Evolutionary conservation across 495 filamentous ascomycete species (phyloP).

Genomic region (Penicillium paxilli): DNA sequence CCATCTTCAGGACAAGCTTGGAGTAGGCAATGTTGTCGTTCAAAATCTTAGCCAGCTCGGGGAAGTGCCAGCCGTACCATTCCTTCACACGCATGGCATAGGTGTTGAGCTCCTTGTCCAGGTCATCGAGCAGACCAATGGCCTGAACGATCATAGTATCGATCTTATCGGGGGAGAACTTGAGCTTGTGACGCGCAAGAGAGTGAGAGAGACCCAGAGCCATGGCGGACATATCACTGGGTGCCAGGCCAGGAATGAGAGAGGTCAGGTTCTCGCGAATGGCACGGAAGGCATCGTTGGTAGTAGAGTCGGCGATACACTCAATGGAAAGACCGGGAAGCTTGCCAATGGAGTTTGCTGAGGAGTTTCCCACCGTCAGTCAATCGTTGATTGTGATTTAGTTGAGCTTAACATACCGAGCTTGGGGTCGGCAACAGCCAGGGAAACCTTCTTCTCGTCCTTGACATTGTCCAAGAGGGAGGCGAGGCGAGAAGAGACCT

Average conservation of each 20-base stretch:
- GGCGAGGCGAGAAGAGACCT: constrained; percentile 89
- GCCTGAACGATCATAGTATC: constrained; percentile 99
- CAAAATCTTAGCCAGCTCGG: constrained; percentile 92
- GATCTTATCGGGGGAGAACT: constrained; percentile 98
- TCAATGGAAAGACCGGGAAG: constrained; percentile 83
- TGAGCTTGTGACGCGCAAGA: constrained; percentile 95
- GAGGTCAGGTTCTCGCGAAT: constrained; percentile 89
- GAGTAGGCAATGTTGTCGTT: constrained; percentile 98
- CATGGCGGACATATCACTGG: constrained; percentile 88
- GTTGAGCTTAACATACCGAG: constrained; percentile 58
- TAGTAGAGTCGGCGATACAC: constrained; percentile 82
- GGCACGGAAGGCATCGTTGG: constrained; percentile 85
- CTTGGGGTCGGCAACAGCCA: constrained; percentile 94
- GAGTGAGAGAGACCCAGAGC: constrained; percentile 94
- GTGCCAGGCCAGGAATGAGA: constrained; percentile 84
- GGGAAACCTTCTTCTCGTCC: constrained; percentile 94
- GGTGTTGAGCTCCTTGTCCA: constrained; percentile 98
- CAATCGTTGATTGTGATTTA: neutral
- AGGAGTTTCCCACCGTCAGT: constrained; percentile 12
- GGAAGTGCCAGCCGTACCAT: constrained; percentile 99
- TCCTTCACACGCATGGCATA: constrained; percentile 99
- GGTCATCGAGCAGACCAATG: constrained; percentile 87
- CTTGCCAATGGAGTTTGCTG: constrained; percentile 85
- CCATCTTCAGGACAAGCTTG: constrained; percentile 80
- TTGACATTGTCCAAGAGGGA: constrained; percentile 85